phyloP scores from a whole-genome alignment of 2,329 filamentous ascomycete genomes.

The Bipolaris zeicola region DNA sequence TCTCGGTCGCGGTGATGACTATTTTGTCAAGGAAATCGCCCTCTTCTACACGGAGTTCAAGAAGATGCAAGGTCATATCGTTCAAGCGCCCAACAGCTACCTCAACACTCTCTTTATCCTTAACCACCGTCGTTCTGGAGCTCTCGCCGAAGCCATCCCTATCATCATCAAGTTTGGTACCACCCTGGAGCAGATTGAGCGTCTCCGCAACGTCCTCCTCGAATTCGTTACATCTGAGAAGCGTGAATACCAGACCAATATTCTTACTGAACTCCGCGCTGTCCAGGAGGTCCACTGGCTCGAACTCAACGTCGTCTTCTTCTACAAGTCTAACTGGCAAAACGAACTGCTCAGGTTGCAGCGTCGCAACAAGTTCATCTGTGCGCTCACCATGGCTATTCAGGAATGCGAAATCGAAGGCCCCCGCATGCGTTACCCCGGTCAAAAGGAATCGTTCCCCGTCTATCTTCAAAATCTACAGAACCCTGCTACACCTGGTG shows the following conservation, averaged over 20 bases:
- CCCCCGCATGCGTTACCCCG: slow-evolving; percentile 73
- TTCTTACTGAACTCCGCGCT: slow-evolving; percentile 80
- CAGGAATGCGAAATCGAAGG: slow-evolving; percentile 84
- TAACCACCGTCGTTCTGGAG: slow-evolving; percentile 89
- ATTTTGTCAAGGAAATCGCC: slow-evolving; percentile 93
- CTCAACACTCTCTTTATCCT: slow-evolving; percentile 93
- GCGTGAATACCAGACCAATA: slow-evolving; percentile 84
- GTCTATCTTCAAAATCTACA: slow-evolving; percentile 65
- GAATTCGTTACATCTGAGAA: slow-evolving; percentile 86
- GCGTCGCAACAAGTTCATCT: slow-evolving; percentile 92
- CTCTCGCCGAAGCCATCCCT: slow-evolving; percentile 82
- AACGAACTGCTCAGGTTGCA: slow-evolving; percentile 90
- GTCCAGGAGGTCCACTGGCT: slow-evolving; percentile 84
- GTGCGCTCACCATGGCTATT: slow-evolving; percentile 86
- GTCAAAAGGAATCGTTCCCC: slow-evolving; percentile 69
- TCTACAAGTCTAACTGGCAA: slow-evolving; percentile 97
- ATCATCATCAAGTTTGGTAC: slow-evolving; percentile 90
- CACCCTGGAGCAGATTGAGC: slow-evolving; percentile 79
- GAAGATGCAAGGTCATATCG: slow-evolving; percentile 96
- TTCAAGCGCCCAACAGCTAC: slow-evolving; percentile 93
- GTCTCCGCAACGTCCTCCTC: slow-evolving; percentile 77
- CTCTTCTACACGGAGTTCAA: slow-evolving; percentile 96
- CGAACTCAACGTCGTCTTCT: slow-evolving; percentile 91
- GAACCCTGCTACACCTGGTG: slow-evolving; percentile 51
- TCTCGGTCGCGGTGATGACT: slow-evolving; percentile 82